Evolutionary conservation across 805 yeast genomes (phyloP).

Genomic region (Metschnikowia reukaufii): DNA sequence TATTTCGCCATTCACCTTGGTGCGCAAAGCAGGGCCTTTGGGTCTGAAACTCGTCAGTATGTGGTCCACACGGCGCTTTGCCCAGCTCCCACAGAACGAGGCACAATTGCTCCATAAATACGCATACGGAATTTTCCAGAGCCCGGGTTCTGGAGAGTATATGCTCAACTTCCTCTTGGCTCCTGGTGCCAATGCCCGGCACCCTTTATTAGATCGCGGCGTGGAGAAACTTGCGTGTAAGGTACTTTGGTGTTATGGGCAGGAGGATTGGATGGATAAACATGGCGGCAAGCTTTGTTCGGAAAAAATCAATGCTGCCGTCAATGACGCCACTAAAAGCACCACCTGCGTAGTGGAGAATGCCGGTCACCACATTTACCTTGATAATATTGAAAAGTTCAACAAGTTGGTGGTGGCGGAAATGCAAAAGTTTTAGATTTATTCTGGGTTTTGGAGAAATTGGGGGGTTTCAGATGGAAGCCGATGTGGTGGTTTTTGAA

Average conservation of each 20-base stretch:
- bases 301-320: conserved; percentile 28
- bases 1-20: conserved; percentile 80
- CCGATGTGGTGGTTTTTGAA: too few species aligned
- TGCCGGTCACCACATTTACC: conserved; percentile 78
- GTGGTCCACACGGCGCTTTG: conserved; percentile 84
- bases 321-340: conserved; percentile 20
- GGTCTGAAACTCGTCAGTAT: conserved; percentile 87
- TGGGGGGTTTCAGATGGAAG: too few species aligned
- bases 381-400: conserved; percentile 61
- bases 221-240: conserved; percentile 56
- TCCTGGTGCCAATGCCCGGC: conserved; percentile 88
- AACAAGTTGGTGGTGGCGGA: conserved; percentile 51
- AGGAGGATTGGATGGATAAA: conserved; percentile 62
- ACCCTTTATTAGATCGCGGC: conserved; percentile 58
- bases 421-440: conserved; percentile 39
- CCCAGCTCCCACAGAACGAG: conserved; percentile 50
- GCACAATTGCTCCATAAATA: conserved; percentile 66
- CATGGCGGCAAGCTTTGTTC: conserved; percentile 47
- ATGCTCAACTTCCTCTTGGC: conserved; percentile 79
- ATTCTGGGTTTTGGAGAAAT: too few species aligned
- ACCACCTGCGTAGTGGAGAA: conserved; percentile 45
- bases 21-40: conserved; percentile 72
- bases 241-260: conserved; percentile 84
- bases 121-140: conserved; percentile 79
- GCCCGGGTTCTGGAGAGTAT: conserved; percentile 91